phyloP scores from a whole-genome alignment of 2,329 filamentous ascomycete genomes.

The Stagonosporopsis tanaceti region DNA sequence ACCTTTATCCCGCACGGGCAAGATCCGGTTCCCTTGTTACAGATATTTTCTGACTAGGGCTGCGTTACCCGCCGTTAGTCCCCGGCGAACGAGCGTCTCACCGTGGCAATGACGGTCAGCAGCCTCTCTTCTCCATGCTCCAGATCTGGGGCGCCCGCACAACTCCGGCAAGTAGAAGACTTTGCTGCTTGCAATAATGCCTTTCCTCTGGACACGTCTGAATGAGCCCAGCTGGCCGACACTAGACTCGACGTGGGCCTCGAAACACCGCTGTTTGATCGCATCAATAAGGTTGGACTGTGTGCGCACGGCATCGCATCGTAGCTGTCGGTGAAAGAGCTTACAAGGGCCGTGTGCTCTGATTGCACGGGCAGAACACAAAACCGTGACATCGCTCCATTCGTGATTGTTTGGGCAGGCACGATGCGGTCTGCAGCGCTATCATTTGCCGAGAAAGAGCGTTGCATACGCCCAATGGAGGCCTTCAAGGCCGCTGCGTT shows the following conservation, averaged over 20 bases:
- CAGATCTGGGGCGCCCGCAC: constrained; percentile 10
- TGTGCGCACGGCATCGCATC: neutral
- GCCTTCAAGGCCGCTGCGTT: too few relatives aligned
- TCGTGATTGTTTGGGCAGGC: neutral
- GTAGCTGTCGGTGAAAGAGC: neutral
- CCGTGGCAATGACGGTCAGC: constrained; percentile 16
- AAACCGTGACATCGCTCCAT: neutral
- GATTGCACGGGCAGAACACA: neutral
- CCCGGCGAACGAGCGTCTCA: constrained; percentile 10
- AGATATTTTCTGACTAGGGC: constrained; percentile 12
- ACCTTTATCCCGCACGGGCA: constrained; percentile 22
- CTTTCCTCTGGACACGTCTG: neutral
- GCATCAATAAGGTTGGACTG: neutral
- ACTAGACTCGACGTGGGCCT: neutral
- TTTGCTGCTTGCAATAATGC: neutral
- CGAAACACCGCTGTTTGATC: neutral
- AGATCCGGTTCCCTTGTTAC: constrained; percentile 3
- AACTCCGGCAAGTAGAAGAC: constrained; percentile 7
- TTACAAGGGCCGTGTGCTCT: neutral
- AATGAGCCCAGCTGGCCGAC: neutral
- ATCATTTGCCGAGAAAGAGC: too few relatives aligned
- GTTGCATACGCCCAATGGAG: too few relatives aligned
- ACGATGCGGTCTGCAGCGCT: neutral
- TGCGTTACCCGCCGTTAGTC: constrained; percentile 12
- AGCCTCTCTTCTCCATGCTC: constrained; percentile 2